Percentiles rank a stretch among this genome's conserved stretches.
These are phyloP conservation scores for Lyophyllum decastes DNA, from an alignment of 768 basidiomycete species.

Conservation along the genomic window DNA sequence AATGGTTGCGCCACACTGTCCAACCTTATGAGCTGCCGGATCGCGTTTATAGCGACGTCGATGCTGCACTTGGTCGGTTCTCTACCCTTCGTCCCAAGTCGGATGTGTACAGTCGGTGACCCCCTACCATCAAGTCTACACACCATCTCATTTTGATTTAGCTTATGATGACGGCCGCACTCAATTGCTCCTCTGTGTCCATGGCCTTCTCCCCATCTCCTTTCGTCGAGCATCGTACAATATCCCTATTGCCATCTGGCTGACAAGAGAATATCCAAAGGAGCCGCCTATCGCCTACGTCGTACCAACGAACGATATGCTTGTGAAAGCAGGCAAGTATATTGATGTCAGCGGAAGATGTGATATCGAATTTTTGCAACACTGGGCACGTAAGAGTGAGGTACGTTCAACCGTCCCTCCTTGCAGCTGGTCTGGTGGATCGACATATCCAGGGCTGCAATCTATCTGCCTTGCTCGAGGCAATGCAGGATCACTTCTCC, in stretches of 20 bases:
- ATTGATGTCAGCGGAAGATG: slow-evolving; percentile 84
- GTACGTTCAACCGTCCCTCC: slow-evolving; percentile 44
- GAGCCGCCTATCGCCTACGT: slow-evolving; percentile 87
- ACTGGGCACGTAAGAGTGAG: slow-evolving; percentile 86
- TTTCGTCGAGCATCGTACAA: slow-evolving; percentile 82
- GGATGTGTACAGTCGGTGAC: slow-evolving; percentile 71
- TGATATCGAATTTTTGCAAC: slow-evolving; percentile 63
- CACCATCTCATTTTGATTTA: slow-evolving; percentile 30
- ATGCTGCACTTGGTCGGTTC: slow-evolving; percentile 54
- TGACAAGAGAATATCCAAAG: slow-evolving; percentile 82
- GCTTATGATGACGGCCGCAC: slow-evolving; percentile 95
- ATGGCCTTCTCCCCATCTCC: slow-evolving; percentile 88
- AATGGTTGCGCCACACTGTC: slow-evolving; percentile 71
- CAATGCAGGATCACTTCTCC: slow-evolving; percentile 83
- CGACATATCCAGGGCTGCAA: slow-evolving; percentile 62
- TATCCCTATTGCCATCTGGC: slow-evolving; percentile 90
- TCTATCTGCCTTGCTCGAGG: slow-evolving; percentile 71
- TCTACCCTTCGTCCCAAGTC: slow-evolving; percentile 72
- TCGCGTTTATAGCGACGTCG: slow-evolving; percentile 64
- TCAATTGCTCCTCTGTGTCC: slow-evolving; percentile 86
- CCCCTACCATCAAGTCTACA: slow-evolving; percentile 2
- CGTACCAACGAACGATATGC: slow-evolving; percentile 88
- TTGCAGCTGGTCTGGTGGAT: slow-evolving; percentile 12
- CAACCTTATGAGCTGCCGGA: slow-evolving; percentile 55
- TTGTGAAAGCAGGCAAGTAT: slow-evolving; percentile 72